Conservation (phyloP, 306 rosid species). For the Styphnolobium japonicum region DNA sequence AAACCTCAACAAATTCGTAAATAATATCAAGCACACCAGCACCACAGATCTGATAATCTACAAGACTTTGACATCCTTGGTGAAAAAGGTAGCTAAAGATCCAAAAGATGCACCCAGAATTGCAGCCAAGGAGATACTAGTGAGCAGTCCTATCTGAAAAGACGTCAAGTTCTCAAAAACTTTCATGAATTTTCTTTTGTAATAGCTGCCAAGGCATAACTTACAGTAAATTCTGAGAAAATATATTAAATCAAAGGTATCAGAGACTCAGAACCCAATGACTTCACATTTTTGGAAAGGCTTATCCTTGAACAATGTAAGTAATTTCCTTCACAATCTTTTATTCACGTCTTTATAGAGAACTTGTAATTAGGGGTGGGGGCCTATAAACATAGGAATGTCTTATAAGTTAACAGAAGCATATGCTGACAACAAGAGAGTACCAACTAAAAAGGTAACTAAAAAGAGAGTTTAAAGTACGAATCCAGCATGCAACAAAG, state of each 20-base stretch:
- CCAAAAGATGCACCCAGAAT: constrained; percentile 53
- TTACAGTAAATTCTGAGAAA: neutral
- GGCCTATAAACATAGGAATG: constrained; percentile 17
- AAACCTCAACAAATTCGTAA: constrained; percentile 4
- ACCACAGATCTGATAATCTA: constrained; percentile 45
- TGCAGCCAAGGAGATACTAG: constrained; percentile 43
- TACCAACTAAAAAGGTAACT: neutral
- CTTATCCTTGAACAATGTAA: constrained; percentile 41
- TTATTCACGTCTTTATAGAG: constrained; percentile 52
- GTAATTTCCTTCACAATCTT: constrained; percentile 42
- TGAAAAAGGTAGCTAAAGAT: constrained; percentile 53
- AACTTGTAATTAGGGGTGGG: constrained; percentile 42
- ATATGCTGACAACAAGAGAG: neutral
- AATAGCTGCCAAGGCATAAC: neutral
- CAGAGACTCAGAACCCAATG: neutral
- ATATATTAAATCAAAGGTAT: neutral
- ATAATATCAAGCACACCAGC: constrained; percentile 35
- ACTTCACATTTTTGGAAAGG: neutral
- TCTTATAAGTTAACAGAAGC: neutral
- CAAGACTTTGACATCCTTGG: constrained; percentile 53
- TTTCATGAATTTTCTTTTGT: neutral
- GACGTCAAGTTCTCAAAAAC: neutral
- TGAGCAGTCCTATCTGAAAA: constrained; percentile 47
- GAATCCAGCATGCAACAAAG: neutral
- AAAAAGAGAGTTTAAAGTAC: neutral